Percentiles rank a stretch among this genome's conserved stretches.
These are phyloP conservation scores for Daedaleopsis nitida DNA, from an alignment of 768 basidiomycete genomes.

Conservation along the genomic window DNA sequence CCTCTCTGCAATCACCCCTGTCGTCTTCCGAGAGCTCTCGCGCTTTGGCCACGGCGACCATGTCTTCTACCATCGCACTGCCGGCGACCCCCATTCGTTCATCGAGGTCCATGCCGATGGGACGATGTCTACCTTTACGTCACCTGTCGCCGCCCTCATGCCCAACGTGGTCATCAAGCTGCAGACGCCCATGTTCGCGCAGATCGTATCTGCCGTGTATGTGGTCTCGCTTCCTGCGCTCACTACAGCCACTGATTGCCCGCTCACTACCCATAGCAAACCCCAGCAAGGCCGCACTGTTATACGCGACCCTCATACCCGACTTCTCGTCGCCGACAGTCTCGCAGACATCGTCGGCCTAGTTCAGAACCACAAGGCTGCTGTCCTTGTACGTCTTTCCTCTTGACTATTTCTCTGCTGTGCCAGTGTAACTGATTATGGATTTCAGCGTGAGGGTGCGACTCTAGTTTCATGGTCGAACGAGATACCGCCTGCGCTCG, in stretches of 20 bases:
- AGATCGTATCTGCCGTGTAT: not conserved
- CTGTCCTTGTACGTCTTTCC: not conserved
- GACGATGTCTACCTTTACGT: not conserved
- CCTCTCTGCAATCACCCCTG: not conserved
- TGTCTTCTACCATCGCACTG: constrained; percentile 1
- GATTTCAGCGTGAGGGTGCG: not conserved
- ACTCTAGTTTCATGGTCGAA: not conserved
- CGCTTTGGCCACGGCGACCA: not conserved
- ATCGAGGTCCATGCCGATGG: not conserved
- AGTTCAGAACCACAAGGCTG: constrained; percentile 3
- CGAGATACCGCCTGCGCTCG: not conserved
- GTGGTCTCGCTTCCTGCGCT: not conserved
- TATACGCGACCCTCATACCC: not conserved
- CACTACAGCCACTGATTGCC: not conserved
- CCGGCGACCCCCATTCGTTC: not conserved
- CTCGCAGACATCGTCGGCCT: constrained; percentile 1
- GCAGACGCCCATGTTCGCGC: not conserved
- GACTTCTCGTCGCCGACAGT: not conserved
- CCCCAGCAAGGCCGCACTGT: not conserved
- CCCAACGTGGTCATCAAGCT: constrained; percentile 11
- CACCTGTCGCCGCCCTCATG: constrained; percentile 2
- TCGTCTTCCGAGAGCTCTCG: not conserved
- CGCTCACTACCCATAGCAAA: not conserved
- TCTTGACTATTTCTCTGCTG: not conserved
- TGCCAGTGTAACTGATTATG: not conserved